phyloP scores from a whole-genome alignment of 164 flowering plant genomes.

The Magnolia kwangsiensis region DNA sequence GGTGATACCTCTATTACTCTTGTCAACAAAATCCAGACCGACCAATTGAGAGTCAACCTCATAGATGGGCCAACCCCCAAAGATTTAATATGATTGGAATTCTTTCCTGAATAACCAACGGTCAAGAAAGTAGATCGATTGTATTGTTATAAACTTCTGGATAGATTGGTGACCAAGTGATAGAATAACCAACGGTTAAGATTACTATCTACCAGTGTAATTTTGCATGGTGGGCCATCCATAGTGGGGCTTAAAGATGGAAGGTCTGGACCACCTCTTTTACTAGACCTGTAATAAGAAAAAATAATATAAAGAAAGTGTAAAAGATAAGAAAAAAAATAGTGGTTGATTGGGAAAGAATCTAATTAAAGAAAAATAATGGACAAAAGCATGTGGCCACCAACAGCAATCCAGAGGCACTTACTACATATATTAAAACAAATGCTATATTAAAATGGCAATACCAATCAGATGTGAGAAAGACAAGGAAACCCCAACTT shows the following conservation, averaged over 20 bases:
- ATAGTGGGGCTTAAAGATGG: background rate
- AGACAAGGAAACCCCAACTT: background rate
- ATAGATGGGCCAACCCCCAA: no score
- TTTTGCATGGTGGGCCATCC: background rate
- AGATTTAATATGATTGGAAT: no score
- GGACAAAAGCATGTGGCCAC: constrained; percentile 4
- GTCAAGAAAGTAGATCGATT: no score
- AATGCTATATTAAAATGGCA: background rate
- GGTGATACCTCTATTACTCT: no score
- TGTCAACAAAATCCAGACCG: no score
- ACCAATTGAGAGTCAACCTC: no score
- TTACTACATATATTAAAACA: background rate
- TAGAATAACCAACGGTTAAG: no score
- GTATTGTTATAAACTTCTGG: no score
- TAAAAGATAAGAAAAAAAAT: background rate
- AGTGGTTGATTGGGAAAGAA: background rate
- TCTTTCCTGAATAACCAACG: no score
- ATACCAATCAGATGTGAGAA: background rate
- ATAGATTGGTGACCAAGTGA: no score
- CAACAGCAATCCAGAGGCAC: constrained; percentile 6
- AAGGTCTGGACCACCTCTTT: background rate
- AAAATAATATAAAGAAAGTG: background rate
- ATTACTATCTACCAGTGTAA: no score
- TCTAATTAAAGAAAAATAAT: background rate
- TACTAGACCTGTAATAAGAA: background rate